phyloP scores from a whole-genome alignment of 2,329 filamentous ascomycete genomes.

The Ophiostoma perfectum region DNA sequence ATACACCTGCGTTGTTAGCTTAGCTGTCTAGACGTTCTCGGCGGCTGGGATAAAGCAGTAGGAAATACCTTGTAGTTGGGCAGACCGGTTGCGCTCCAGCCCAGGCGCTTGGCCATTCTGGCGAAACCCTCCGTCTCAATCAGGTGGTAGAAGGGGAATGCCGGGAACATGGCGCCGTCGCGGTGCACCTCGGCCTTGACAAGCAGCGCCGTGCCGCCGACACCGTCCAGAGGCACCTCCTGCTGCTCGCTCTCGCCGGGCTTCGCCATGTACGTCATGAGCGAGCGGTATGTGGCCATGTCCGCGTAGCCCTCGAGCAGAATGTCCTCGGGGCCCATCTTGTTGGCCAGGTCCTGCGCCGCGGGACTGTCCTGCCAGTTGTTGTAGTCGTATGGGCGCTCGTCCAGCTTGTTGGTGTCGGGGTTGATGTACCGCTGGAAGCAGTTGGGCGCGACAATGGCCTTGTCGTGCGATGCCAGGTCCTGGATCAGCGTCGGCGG shows the following conservation, averaged over 20 bases:
- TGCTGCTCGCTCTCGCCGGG: slow-evolving; percentile 52
- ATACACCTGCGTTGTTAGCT: slow-evolving; percentile 57
- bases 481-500: slow-evolving; percentile 84
- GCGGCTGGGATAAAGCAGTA: background rate
- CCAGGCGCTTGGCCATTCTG: slow-evolving; percentile 87
- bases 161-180: slow-evolving; percentile 96
- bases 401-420: slow-evolving; percentile 62
- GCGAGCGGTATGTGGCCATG: slow-evolving; percentile 81
- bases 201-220: slow-evolving; percentile 84
- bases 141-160: slow-evolving; percentile 92
- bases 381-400: slow-evolving; percentile 93
- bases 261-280: slow-evolving; percentile 79
- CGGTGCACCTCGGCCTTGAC: slow-evolving; percentile 96
- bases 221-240: slow-evolving; percentile 78
- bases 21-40: background rate
- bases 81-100: slow-evolving; percentile 79
- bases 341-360: slow-evolving; percentile 66
- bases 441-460: slow-evolving; percentile 93
- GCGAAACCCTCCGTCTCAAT: slow-evolving; percentile 98
- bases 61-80: slow-evolving; percentile 87
- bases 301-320: slow-evolving; percentile 88
- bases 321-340: slow-evolving; percentile 88
- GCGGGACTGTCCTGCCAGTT: slow-evolving; percentile 89
- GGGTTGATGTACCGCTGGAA: slow-evolving; percentile 77
- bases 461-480: slow-evolving; percentile 77